Evolutionary conservation across 2,329 filamentous ascomycete species (phyloP), one percentile per base, ranked within the genome.

Genomic region (Nemania sp.): DNA sequence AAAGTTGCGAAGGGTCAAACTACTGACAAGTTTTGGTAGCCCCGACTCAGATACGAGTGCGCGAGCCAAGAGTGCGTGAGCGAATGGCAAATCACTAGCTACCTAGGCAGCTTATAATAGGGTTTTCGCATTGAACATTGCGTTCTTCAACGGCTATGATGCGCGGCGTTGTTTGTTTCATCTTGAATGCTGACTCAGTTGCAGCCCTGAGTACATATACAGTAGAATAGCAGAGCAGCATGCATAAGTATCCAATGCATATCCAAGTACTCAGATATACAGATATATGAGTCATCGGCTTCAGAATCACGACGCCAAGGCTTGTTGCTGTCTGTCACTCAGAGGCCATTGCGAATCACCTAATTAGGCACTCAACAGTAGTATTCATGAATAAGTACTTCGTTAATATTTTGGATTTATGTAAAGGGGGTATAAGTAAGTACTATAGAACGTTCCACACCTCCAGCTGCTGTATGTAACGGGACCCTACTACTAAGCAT

Each of bases 401-500:
- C 40, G 35, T 21, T 12, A 40, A 51, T 20, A 37, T 39, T 40
- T n/a, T 58, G 6, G 20, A 55, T 57, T 58, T 15, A 21, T n/a
- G 50, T 20, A 18, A 42, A 12, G 21, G n/a, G 29, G 18, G n/a
- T n/a, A n/a, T n/a, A n/a, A n/a, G n/a, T n/a, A n/a, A n/a, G n/a
- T n/a, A n/a, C n/a, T 43, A 46, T 49, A 32, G 43, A 32, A 17
- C 15, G 15, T 52, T 43, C 15, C 21, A 18, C 32, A 52, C n/a
- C n/a, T n/a, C n/a, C n/a, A n/a, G n/a, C n/a, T 46, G 42, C 42
- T 20, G 3, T 12, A 34, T 39, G 34, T 29, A 20, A 64, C 57
- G 48, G 39, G 46, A 47, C 62, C 46, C 45, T 62, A 57, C n/a
- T n/a, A n/a, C n/a, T n/a, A n/a, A n/a, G 54, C 40, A 54, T 57